Base-by-base conservation (phyloP, 495 filamentous ascomycete genomes). In the Trichoderma gamsii region DNA sequence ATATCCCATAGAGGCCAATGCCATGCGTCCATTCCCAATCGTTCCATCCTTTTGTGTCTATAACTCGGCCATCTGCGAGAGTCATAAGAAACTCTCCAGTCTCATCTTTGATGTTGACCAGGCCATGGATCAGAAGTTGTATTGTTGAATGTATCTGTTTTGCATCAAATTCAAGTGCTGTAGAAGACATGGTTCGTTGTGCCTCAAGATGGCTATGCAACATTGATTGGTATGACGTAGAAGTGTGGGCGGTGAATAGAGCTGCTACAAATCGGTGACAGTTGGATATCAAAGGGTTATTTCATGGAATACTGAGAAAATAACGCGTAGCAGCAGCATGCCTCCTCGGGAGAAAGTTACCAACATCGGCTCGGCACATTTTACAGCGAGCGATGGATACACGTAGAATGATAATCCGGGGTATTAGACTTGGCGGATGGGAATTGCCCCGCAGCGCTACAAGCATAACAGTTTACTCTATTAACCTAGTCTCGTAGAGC, bases 11-110 rank as follows among this genome's bases (percentile, higher is more conserved):
- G 6, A 92, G 82, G 0, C 89, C 89, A 68, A 92, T 85, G 8
- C 89, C 89, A 75, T 92, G 89, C 4, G 89, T 92, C 89, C 89
- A 92, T 80, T 92, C 89, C 89, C 89, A 92, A 70, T 86, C 87
- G 51, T 84, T 76, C 89, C 89, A 92, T 51, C 87, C 89, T 76
- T 92, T 92, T 21, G 89, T 92, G 73, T 92, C 89, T 69, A 92
- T 91, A 41, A 91, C 78, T 32, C 89, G 85, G 43, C 89, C 89
- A 69, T 91, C 89, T 9, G 80, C 74, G 23, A 92, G 81, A 21
- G 77, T 83, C 35, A 91, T 75, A 12, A 91, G 82, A 77, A 90
- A 92, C 72, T 87, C 78, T 32, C 89, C 89, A 0, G 87, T 88
- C 12, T 78, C 80, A 75, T 92, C 89, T 72, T 83, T 84, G 76